Base-by-base conservation (phyloP, 352 stramenopile species). In the Globisporangium camurandrum region DNA sequence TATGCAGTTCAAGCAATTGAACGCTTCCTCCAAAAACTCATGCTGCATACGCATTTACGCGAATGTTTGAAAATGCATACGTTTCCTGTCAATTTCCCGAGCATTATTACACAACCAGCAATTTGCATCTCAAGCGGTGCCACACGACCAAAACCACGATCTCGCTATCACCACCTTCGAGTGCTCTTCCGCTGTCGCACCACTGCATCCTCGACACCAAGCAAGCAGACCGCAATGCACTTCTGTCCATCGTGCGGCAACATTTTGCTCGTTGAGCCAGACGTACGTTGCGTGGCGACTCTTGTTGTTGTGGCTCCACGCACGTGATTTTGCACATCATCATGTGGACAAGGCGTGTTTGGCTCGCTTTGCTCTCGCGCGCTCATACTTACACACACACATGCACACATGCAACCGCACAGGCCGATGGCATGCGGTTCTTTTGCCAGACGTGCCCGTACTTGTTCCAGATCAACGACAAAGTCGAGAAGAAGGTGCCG, bases 221-320 rank as follows among this genome's bases (percentile, higher is more conserved):
- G n/a, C n/a, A n/a, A n/a, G n/a, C n/a, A n/a, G n/a, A 12, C 17
- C 31, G 43, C 42, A 56, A 95, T 96, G 84, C 84, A 86, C 57
- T 96, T 95, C 75, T 96, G 86, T 62, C 84, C 84, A n/a, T 88
- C 53, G 14, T 95, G 86, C 60, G 82, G 85, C 14, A 95, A 93
- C 63, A 88, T 96, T 57, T 64, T 96, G 54, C 81, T 95, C 61
- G 77, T 95, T 16, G 86, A 95, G 65, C 75, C 86, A 33, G 80
- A 90, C 59, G 81, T 93, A 58, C 19, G 51, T 57, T n/a, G n/a
- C n/a, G n/a, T n/a, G n/a, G n/a, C n/a, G n/a, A n/a, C n/a, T n/a
- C n/a, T n/a, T n/a, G n/a, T n/a, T n/a, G n/a, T n/a, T n/a, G n/a
- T n/a, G n/a, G n/a, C n/a, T n/a, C n/a, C n/a, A n/a, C n/a, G n/a